phyloP scores from a whole-genome alignment of 1,284 basidiomycete genomes.

The Taiwanofungus camphoratus region DNA sequence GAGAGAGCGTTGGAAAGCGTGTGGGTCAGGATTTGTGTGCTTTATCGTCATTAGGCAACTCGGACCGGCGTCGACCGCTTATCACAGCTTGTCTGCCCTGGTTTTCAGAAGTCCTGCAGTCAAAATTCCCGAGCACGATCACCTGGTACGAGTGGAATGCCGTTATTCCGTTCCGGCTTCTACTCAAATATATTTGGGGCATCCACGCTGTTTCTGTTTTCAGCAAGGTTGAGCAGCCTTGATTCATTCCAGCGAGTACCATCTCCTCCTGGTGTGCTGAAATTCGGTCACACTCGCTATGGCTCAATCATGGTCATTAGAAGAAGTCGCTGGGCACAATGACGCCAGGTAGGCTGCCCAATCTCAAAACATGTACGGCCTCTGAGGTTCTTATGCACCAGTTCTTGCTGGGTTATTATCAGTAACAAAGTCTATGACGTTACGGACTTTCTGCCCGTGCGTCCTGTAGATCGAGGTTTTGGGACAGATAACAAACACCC shows the following conservation, averaged over 20 bases:
- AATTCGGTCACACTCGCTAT: conserved; percentile 3
- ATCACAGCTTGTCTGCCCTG: too few relatives aligned
- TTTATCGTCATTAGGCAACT: too few relatives aligned
- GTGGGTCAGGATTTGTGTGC: too few relatives aligned
- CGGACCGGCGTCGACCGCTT: too few relatives aligned
- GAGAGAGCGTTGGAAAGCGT: too few relatives aligned
- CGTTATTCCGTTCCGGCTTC: conserved; percentile 4
- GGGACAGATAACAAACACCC: neutral
- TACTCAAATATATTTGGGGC: too few relatives aligned
- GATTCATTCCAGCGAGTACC: neutral
- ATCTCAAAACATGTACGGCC: neutral
- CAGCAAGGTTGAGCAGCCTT: neutral
- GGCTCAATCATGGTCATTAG: conserved; percentile 22
- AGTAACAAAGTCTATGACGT: conserved; percentile 76
- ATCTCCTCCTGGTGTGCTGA: neutral
- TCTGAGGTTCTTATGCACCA: conserved; percentile 19
- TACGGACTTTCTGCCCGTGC: conserved; percentile 74
- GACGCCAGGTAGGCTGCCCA: conserved; percentile 35
- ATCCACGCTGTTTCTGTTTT: too few relatives aligned
- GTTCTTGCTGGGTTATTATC: conserved; percentile 87
- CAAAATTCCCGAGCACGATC: conserved; percentile 5
- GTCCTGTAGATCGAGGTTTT: conserved; percentile 12
- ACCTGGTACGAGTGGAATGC: conserved; percentile 7
- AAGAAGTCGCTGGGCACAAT: conserved; percentile 49
- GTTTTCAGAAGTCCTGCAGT: too few relatives aligned